Conservation (phyloP, 805 yeast species). For the Metschnikowia kofuensis region DNA sequence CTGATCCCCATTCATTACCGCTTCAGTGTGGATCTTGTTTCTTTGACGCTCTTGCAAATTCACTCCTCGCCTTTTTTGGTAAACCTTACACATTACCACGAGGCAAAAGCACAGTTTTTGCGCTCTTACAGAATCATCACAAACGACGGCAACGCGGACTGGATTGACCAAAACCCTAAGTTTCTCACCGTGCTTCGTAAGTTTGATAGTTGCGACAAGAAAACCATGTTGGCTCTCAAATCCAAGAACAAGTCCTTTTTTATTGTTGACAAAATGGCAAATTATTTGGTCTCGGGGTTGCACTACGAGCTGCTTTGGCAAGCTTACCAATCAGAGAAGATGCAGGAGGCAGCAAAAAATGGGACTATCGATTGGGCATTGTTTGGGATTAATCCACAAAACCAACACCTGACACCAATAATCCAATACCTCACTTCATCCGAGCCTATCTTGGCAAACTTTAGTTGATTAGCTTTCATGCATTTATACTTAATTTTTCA, state of each 20-base stretch:
- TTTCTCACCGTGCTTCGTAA: slow-evolving; percentile 15
- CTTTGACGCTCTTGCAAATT: slow-evolving; percentile 31
- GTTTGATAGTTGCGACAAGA: slow-evolving; percentile 12
- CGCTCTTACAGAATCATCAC: slow-evolving; percentile 12
- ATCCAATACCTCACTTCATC: slow-evolving; percentile 11
- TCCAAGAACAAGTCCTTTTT: slow-evolving; percentile 21
- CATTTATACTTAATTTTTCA: background rate
- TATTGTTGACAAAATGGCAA: slow-evolving; percentile 33
- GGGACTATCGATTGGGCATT: slow-evolving; percentile 21
- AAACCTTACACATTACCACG: slow-evolving; percentile 10
- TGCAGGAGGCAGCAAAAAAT: background rate
- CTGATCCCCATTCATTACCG: slow-evolving; percentile 41
- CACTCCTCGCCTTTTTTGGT: slow-evolving; percentile 14
- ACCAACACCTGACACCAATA: slow-evolving; percentile 11
- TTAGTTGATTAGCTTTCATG: background rate
- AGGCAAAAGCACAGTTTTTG: slow-evolving; percentile 12
- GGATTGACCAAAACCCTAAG: slow-evolving; percentile 10
- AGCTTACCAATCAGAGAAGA: slow-evolving; percentile 27
- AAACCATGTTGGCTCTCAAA: slow-evolving; percentile 6
- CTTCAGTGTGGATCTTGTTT: slow-evolving; percentile 34
- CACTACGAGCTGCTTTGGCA: slow-evolving; percentile 40
- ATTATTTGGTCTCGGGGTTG: slow-evolving; percentile 34
- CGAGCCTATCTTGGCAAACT: slow-evolving; percentile 5
- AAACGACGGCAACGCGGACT: slow-evolving; percentile 5
- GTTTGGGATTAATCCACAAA: slow-evolving; percentile 27